Base-by-base conservation (phyloP, 805 yeast genomes). In the Saccharomycopsis amapae region DNA sequence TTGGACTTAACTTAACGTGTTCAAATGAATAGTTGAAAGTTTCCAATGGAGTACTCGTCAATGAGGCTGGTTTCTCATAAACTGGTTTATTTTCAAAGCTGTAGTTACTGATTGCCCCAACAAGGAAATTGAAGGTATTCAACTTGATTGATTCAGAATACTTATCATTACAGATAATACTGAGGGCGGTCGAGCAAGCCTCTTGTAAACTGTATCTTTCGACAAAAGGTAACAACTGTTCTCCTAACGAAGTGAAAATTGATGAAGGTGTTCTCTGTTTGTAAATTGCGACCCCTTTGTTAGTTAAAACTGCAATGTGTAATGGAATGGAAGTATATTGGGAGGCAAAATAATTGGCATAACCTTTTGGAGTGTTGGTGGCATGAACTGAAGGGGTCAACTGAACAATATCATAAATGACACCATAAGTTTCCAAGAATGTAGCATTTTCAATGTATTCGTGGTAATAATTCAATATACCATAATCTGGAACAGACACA, bases 131-230 rank as follows among this genome's bases (percentile, higher is more conserved):
- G 41, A 71, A 59, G 3, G 74, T 70, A 41, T 63, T 65, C 1
- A 71, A 62, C 58, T 72, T 65, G 36, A 67, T 58, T 13, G 66
- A 57, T 50, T 69, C 84, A 0, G 90, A 65, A 50, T 76, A 73
- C 46, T 79, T 78, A 53, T 76, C 76, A 46, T 85, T 79, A 58
- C 95, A 84, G 1, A 96, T 85, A 43, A 87, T 78, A 53, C 84
- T 83, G 42, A 93, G 69, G 9, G 96, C 84, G 1, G 93, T 80
- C 0, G 96, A 81, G 58, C 97, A 90, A 3, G 95, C 81, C 61
- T 94, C 98, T 43, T 85, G 79, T 42, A 81, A 73, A 4, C 97
- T 97, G 60, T 87, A 88, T 45, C 84, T 81, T 40, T 76, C 74
- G 15, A 81, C 77, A 58, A 86, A 86, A 42, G 80, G 73, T 43